Evolutionary conservation across 495 filamentous ascomycete species (phyloP).

Genomic region (Trichodelitschia bisporula): DNA sequence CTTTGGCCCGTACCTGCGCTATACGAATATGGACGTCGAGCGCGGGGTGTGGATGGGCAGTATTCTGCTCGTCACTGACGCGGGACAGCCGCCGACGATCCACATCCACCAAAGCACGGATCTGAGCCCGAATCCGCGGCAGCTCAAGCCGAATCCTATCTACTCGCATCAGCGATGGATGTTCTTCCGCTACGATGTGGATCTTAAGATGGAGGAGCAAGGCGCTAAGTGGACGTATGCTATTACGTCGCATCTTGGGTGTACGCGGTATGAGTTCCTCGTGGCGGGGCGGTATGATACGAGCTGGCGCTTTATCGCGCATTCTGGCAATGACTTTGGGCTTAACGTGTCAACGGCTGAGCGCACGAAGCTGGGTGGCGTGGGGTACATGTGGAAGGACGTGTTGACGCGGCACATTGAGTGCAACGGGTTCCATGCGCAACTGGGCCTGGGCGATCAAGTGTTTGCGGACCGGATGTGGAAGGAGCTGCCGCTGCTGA

Average conservation of each 20-base stretch:
- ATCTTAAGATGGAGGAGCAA: conserved; percentile 71
- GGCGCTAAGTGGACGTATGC: conserved; percentile 94
- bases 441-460: conserved; percentile 78
- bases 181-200: conserved; percentile 89
- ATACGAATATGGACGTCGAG: conserved; percentile 92
- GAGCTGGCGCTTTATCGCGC: conserved; percentile 91
- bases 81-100: conserved; percentile 84
- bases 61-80: conserved; percentile 67
- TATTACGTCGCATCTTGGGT: conserved; percentile 87
- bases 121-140: conserved; percentile 76
- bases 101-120: conserved; percentile 85
- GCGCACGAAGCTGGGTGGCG: conserved; percentile 57
- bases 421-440: conserved; percentile 82
- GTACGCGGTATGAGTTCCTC: conserved; percentile 94
- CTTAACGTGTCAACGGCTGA: conserved; percentile 68
- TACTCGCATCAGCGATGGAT: conserved; percentile 77
- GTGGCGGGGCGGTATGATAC: conserved; percentile 76
- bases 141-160: conserved; percentile 65
- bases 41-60: conserved; percentile 73
- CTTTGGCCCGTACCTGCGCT: conserved; percentile 86
- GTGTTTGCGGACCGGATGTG: conserved; percentile 91
- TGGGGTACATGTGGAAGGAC: conserved; percentile 96
- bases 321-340: conserved; percentile 86
- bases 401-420: conserved; percentile 94
- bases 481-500: conserved; percentile 81